Evolutionary conservation across 495 filamentous ascomycete species (phyloP).

Genomic region (Tuber indicum): DNA sequence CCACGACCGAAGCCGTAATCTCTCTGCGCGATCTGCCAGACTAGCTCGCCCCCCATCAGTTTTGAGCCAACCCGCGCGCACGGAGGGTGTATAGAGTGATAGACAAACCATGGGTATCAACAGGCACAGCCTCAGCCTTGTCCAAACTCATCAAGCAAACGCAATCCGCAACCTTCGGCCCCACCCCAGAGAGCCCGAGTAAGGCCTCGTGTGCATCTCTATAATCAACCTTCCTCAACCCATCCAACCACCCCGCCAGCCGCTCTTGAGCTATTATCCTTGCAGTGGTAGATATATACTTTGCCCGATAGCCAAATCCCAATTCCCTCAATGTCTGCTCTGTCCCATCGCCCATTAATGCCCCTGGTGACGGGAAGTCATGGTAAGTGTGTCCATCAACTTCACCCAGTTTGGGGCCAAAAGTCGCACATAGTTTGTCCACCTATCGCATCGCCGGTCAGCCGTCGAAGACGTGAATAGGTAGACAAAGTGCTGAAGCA

Average conservation of each 20-base stretch:
- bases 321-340: constrained; percentile 71
- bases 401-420: constrained; percentile 68
- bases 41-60: constrained; percentile 44
- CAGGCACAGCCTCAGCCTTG: constrained; percentile 91
- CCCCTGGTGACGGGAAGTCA: constrained; percentile 74
- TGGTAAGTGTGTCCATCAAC: constrained; percentile 67
- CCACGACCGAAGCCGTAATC: constrained; percentile 89
- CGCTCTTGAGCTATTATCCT: constrained; percentile 60
- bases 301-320: constrained; percentile 92
- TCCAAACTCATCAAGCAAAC: constrained; percentile 94
- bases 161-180: constrained; percentile 95
- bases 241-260: constrained; percentile 67
- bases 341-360: constrained; percentile 60
- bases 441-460: constrained; percentile 46
- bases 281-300: constrained; percentile 82
- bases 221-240: constrained; percentile 63
- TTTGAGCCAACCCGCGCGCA: neutral
- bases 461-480: neutral
- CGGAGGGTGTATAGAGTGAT: neutral
- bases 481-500: neutral
- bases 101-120: constrained; percentile 82
- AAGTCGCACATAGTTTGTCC: constrained; percentile 79
- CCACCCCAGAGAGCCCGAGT: constrained; percentile 73
- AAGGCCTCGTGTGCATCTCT: constrained; percentile 73
- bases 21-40: constrained; percentile 94